Conservation (phyloP, 176 grass and related monocot species). For the Otatea glauca region DNA sequence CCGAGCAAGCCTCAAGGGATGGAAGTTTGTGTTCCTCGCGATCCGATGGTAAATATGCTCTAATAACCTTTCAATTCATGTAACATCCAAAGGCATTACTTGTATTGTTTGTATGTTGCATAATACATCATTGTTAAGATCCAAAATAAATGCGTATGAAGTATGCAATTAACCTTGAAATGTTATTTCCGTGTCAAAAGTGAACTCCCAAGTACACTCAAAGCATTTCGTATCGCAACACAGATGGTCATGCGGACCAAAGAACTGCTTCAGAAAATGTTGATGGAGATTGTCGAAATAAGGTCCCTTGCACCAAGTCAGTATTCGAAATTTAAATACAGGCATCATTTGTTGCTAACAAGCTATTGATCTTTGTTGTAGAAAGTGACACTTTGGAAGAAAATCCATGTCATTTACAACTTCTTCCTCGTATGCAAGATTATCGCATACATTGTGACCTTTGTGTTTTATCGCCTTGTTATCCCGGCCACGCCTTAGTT, state of each 20-base stretch:
- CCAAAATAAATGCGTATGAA: background rate
- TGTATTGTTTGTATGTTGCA: background rate
- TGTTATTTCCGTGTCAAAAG: constrained; percentile 61
- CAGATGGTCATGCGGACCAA: constrained; percentile 81
- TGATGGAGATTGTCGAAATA: too few relatives aligned
- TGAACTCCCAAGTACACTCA: constrained; percentile 85
- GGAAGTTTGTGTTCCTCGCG: constrained; percentile 77
- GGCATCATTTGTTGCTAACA: too few relatives aligned
- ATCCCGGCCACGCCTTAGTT: too few relatives aligned
- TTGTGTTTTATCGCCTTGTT: too few relatives aligned
- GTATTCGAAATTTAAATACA: too few relatives aligned
- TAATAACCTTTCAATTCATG: background rate
- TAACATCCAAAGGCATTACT: background rate
- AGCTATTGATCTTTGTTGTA: too few relatives aligned
- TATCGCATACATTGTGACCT: too few relatives aligned
- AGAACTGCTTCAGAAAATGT: constrained; percentile 86
- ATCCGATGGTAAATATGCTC: constrained; percentile 56
- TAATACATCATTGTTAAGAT: background rate
- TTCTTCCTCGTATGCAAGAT: too few relatives aligned
- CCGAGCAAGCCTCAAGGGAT: constrained; percentile 72
- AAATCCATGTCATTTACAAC: too few relatives aligned
- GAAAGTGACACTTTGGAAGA: too few relatives aligned
- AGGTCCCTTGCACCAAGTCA: too few relatives aligned
- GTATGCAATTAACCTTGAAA: background rate
- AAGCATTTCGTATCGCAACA: constrained; percentile 76